Base-by-base conservation (phyloP, 2,329 filamentous ascomycete species). In the Beauveria brongniartii region DNA sequence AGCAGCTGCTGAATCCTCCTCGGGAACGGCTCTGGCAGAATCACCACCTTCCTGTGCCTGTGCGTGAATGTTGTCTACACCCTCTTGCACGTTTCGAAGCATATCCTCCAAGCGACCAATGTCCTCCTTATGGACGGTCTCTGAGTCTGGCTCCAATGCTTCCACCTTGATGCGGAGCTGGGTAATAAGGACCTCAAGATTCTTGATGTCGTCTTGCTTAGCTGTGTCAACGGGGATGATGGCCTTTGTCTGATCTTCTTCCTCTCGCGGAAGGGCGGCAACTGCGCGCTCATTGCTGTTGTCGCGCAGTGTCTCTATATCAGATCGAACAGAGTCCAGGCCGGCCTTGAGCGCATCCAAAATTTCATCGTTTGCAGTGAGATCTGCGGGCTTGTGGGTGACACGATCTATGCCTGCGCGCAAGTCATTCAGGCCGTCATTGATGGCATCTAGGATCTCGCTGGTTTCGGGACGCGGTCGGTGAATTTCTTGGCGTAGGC, bases 341-440 rank as follows among this genome's bases (percentile, higher is more conserved):
- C 92, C 92, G n/a, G 86, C 82, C 71, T 89, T 95, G 61, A 97
- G 80, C 0, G 90, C 91, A 63, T 96, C 90, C 1, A 97, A 80
- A 57, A 97, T 92, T 73, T 97, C 92, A 65, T 96, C 90, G 63
- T 90, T 93, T 61, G 91, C 87, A 0, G 89, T 92, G 73, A 93
- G 82, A 67, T 96, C 92, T 0, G 85, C 78, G 5, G 92, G 90
- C 74, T 91, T 94, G 70, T 93, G 87, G 24, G 85, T 80, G 18
- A 94, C 81, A 69, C 80, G 82, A 62, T 96, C 92, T 61, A 97
- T 88, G 63, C 91, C 88, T 30, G 80, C 79, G 28, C 90, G 86
- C 9, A 97, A 79, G 53, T 88, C 86, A 64, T 89, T 86, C 7
- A 97, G 81, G 2, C 92, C 92, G 71, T 97, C 92, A 62, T 95